Base-by-base conservation (phyloP, 1,139 yeast genomes). In the Hansenula lynferdii region DNA sequence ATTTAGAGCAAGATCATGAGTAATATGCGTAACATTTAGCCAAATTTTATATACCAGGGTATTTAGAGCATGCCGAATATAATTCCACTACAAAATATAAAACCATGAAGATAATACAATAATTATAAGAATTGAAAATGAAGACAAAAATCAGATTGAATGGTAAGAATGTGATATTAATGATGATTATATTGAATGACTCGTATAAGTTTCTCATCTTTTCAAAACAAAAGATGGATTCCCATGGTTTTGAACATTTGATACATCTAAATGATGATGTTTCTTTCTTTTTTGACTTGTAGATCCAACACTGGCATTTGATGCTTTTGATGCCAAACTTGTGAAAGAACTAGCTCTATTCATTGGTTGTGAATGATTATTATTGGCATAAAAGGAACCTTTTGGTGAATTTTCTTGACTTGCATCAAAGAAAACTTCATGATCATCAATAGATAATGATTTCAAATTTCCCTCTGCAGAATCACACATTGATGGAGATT, bases 191-290 rank as follows among this genome's bases (percentile, higher is more conserved):
- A 10, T 24, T 24, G 26, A 12, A 24, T 24, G n/a, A 23, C 12
- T 24, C 26, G n/a, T n/a, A n/a, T n/a, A n/a, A n/a, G n/a, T 28
- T 8, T 23, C 9, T 24, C 14, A 25, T 19, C n/a, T 22, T 6
- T 23, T 22, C 19, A 23, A 10, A 12, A 24, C 26, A 24, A 7
- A 7, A 7, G 26, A 24, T 24, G 15, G 15, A 24, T 24, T 14
- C 12, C 37, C 34, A 34, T 43, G 50, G 18, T 40, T 42, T 21
- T 44, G 49, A 1, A 49, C 42, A 30, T 45, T 48, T 6, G 48
- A 27, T 6, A 51, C 48, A 34, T 50, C 56, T 40, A 53, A 34
- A 38, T 53, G 57, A 31, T 50, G 49, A 39, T 53, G 57, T 35
- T 36, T 49, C 26, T 41, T 42, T 21, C 28, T 50, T 31, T 37